Evolutionary conservation across 352 stramenopile genomes (phyloP).

Genomic region (Globisporangium yorkense): DNA sequence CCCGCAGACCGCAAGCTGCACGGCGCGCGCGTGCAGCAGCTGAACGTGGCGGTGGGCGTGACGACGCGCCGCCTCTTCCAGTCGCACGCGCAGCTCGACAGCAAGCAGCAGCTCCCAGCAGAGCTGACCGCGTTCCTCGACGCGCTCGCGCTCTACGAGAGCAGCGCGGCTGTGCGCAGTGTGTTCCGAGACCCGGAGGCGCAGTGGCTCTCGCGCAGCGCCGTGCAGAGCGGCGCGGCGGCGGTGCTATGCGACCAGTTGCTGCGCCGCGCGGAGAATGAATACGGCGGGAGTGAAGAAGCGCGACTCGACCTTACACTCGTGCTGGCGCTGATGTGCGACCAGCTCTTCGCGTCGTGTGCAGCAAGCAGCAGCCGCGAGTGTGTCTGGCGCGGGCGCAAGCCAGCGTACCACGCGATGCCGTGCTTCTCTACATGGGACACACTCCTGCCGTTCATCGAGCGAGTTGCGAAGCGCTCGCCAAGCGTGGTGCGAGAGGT

Average conservation of each 20-base stretch:
- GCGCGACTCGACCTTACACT: constrained; percentile 6
- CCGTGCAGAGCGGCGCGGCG: constrained; percentile 44
- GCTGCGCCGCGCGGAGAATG: constrained; percentile 19
- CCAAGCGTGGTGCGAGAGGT: constrained; percentile 18
- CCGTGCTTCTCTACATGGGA: constrained; percentile 53
- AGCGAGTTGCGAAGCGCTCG: constrained; percentile 28
- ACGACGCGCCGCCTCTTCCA: constrained; percentile 45
- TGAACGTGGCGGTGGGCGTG: constrained; percentile 42
- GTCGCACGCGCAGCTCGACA: constrained; percentile 23
- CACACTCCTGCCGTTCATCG: constrained; percentile 44
- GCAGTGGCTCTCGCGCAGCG: constrained; percentile 55
- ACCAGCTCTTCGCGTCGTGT: constrained; percentile 38
- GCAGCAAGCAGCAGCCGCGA: constrained; percentile 18
- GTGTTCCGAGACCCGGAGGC: constrained; percentile 35
- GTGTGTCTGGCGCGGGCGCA: constrained; percentile 46
- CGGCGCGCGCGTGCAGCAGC: constrained; percentile 3
- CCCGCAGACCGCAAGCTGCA: background rate
- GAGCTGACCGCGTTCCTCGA: constrained; percentile 40
- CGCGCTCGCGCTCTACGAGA: constrained; percentile 11
- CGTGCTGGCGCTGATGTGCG: constrained; percentile 32
- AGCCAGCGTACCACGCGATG: constrained; percentile 60
- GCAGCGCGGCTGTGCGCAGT: constrained; percentile 14
- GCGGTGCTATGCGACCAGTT: constrained; percentile 48
- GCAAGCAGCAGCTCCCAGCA: constrained; percentile 25
- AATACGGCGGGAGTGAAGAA: constrained; percentile 8